phyloP scores from a whole-genome alignment of 345 rosid genomes.

The Citrus unshiu region DNA sequence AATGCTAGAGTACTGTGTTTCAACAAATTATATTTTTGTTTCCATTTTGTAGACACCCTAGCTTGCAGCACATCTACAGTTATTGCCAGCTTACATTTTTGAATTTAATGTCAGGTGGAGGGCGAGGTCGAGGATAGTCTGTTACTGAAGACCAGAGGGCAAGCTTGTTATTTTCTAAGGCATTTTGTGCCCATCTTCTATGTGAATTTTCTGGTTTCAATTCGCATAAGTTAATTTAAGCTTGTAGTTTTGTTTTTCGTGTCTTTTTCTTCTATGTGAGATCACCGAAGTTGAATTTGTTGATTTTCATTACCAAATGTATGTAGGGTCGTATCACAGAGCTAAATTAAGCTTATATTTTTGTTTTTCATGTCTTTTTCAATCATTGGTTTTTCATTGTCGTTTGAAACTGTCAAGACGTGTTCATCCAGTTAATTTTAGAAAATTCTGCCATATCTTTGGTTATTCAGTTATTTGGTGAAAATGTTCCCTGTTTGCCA shows the following conservation, averaged over 20 bases:
- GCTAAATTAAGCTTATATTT: not conserved
- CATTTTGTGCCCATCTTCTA: constrained; percentile 28
- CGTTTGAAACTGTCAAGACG: not conserved
- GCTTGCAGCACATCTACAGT: not conserved
- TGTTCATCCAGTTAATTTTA: not conserved
- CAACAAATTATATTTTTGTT: not conserved
- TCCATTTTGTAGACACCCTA: not conserved
- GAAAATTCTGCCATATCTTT: not conserved
- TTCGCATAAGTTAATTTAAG: not conserved
- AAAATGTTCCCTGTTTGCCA: not conserved
- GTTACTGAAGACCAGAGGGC: constrained; percentile 3
- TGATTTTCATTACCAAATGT: constrained; percentile 2
- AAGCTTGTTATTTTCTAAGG: constrained; percentile 30
- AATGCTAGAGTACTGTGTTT: not conserved
- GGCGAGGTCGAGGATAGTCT: constrained; percentile 54
- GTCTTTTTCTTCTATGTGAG: too few species aligned
- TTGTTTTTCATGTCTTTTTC: not conserved
- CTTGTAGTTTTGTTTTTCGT: too few species aligned
- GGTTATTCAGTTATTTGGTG: not conserved
- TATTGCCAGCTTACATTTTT: not conserved
- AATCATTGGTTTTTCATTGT: not conserved
- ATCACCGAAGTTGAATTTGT: not conserved
- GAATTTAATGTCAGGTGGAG: constrained; percentile 41
- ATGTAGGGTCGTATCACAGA: constrained; percentile 4
- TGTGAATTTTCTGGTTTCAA: constrained; percentile 2